Conservation (phyloP, 352 stramenopile genomes). For the Phytophthora uliginosa region DNA sequence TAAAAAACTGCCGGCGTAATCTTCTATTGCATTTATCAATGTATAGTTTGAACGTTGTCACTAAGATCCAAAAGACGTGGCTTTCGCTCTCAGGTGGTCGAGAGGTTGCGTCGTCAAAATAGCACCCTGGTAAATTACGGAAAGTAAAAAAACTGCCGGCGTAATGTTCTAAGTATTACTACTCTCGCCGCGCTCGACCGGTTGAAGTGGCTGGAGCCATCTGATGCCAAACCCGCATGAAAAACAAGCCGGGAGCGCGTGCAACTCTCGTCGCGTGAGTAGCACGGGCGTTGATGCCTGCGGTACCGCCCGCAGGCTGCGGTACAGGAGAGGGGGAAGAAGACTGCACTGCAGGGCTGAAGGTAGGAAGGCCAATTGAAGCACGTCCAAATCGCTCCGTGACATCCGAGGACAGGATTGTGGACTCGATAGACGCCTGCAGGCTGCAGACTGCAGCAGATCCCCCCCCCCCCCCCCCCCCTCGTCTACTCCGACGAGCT, state of each 20-base stretch:
- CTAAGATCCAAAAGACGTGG: no score
- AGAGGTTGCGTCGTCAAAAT: no score
- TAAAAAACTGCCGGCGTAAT: no score
- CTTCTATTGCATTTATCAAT: no score
- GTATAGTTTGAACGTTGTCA: no score
- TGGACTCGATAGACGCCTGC: neutral
- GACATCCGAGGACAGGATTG: neutral
- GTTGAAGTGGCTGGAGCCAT: neutral
- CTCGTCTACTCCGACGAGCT: neutral
- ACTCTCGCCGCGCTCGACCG: neutral
- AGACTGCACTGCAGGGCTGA: neutral
- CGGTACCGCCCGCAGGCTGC: no score
- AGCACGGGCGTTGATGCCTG: neutral
- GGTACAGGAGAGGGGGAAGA: neutral
- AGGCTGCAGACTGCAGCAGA: neutral
- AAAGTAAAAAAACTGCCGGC: no score
- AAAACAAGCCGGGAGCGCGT: neutral
- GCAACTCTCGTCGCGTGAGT: neutral
- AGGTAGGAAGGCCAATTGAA: neutral
- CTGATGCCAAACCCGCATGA: neutral
- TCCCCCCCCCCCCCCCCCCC: no score
- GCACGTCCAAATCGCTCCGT: neutral
- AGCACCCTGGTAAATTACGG: no score
- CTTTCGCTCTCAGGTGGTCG: no score
- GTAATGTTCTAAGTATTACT: no score